phyloP scores from a whole-genome alignment of 805 yeast genomes.

The Sporopachydermia lactativora region DNA sequence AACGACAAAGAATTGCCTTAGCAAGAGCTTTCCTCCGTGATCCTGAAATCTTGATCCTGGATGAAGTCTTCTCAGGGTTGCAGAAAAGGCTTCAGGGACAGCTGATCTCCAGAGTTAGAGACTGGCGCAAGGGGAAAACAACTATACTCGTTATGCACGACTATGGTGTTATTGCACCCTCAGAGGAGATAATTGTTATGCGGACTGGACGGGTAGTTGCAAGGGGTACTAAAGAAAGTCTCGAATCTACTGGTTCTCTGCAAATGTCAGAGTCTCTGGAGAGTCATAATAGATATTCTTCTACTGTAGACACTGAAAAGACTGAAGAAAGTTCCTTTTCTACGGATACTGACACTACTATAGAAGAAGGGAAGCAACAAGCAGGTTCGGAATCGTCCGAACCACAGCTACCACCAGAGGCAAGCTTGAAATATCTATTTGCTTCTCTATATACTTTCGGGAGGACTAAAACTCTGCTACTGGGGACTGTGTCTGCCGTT shows the following conservation, averaged over 20 bases:
- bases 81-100: conserved; percentile 36
- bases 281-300: too few relatives aligned
- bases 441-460: conserved; percentile 12
- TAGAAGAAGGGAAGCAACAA: too few relatives aligned
- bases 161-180: conserved; percentile 33
- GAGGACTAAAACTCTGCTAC: conserved; percentile 16
- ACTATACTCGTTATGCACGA: conserved; percentile 81
- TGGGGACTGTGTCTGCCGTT: conserved; percentile 42
- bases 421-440: too few relatives aligned
- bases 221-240: conserved; percentile 24
- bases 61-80: conserved; percentile 77
- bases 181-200: conserved; percentile 48
- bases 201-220: conserved; percentile 43
- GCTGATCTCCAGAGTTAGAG: conserved; percentile 35
- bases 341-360: too few relatives aligned
- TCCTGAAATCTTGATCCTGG: conserved; percentile 64
- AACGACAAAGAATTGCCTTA: conserved; percentile 66
- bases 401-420: too few relatives aligned
- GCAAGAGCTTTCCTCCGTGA: conserved; percentile 73
- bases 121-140: conserved; percentile 53
- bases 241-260: conserved; percentile 12
- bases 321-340: too few relatives aligned
- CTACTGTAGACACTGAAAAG: too few relatives aligned
- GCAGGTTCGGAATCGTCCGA: too few relatives aligned
- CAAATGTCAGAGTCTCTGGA: conserved; percentile 7